Evolutionary conservation across 768 basidiomycete species (phyloP).

Genomic region (Naganishia vishniacii): DNA sequence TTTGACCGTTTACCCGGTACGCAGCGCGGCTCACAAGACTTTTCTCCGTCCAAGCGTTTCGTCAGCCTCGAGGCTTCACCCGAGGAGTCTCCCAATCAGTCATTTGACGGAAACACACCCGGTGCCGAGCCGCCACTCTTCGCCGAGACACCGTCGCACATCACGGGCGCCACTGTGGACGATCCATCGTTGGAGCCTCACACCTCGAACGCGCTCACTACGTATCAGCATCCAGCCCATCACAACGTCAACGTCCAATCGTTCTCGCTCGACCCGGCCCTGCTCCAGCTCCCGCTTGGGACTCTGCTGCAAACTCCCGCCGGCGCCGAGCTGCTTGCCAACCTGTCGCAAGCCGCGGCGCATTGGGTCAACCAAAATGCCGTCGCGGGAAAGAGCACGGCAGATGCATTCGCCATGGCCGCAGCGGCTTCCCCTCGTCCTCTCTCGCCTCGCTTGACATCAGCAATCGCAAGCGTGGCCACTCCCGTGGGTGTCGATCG

Average conservation of each 20-base stretch:
- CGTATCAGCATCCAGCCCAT: slow-evolving; percentile 20
- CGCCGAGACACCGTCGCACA: not conserved
- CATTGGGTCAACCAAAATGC: slow-evolving; percentile 9
- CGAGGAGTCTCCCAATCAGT: slow-evolving; percentile 18
- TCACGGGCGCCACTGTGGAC: slow-evolving; percentile 15
- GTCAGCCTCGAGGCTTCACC: slow-evolving; percentile 27
- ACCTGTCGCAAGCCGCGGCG: slow-evolving; percentile 25
- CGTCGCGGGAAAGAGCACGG: not conserved
- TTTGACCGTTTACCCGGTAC: not conserved
- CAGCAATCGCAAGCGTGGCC: not conserved
- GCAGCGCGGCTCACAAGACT: not conserved
- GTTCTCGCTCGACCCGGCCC: slow-evolving; percentile 41
- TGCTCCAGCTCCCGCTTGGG: slow-evolving; percentile 45
- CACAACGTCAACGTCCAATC: slow-evolving; percentile 26
- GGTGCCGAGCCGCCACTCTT: not conserved
- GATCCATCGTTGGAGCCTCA: slow-evolving; percentile 25
- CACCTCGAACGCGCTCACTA: slow-evolving; percentile 30
- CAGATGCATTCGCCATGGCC: not conserved
- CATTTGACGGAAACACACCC: slow-evolving; percentile 16
- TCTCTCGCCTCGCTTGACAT: not conserved
- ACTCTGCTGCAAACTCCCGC: slow-evolving; percentile 44
- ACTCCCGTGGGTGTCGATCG: slow-evolving; percentile 5
- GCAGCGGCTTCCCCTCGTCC: slow-evolving; percentile 1
- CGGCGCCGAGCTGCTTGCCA: slow-evolving; percentile 43
- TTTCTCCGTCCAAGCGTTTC: slow-evolving; percentile 26